Evolutionary conservation across 768 basidiomycete species (phyloP), one percentile per base, ranked within the genome.

Genomic region (Tricholoma matsutake): DNA sequence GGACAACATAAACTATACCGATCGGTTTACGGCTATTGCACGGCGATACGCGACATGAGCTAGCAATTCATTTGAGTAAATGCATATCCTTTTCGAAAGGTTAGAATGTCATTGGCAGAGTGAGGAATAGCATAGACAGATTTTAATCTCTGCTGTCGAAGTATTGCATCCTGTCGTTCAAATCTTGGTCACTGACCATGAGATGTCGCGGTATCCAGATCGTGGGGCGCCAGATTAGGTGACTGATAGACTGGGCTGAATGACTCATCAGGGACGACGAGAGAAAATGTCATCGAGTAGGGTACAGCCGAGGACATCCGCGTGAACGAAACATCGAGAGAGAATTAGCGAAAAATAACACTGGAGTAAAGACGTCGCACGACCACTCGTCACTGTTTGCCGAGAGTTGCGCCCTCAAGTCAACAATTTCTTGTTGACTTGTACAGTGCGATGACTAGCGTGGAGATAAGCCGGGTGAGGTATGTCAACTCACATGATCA

Each of bases 391-490:
- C 35, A 37, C 22, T 25, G 22, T 25, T 25, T 25, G 22, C 35
- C 9, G 35, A 37, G 35, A 37, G 35, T 11, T 10, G 35, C 35
- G 35, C 35, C 35, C 35, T 37, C 35, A 37, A 25, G 22, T 25
- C 22, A 25, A 25, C 22, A 3, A 25, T 1, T 1, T 1, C 2
- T 25, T 25, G 22, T 25, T 25, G 22, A 25, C 22, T 25, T 25
- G 22, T 25, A 25, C 22, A 25, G 22, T 25, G 22, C 22, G 22
- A 25, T 25, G 22, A 25, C 22, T 25, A 25, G 22, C 22, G 56
- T 54, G 64, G 63, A 67, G 66, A 61, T 64, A 61, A 63, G 39
- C 25, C 45, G 28, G 25, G 18, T 32, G 55, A 54, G 28, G 25
- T 57, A 61, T 62, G 61, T 58, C 59, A 62, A 25, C 22, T 25